Evolutionary conservation across 805 yeast genomes (phyloP).

Genomic region (Priceomyces fermenticarens): DNA sequence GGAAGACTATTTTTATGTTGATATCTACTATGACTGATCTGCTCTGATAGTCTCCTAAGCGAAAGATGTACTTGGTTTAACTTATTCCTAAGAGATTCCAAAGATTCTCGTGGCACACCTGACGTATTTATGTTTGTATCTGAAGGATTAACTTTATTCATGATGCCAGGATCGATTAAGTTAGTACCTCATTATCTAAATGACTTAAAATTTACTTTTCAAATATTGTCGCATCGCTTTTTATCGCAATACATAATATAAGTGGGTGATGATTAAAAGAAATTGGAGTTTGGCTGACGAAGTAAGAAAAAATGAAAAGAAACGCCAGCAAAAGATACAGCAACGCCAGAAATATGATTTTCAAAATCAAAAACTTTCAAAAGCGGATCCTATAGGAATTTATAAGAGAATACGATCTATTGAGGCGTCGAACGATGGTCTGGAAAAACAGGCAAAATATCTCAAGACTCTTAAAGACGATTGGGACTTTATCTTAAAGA

Average conservation of each 20-base stretch:
- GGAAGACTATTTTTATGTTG: conserved; percentile 37
- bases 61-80: conserved; percentile 43
- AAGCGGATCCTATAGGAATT: conserved; percentile 33
- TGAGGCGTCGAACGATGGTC: conserved; percentile 10
- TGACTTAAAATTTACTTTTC: background rate
- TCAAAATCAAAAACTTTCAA: conserved; percentile 20
- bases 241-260: background rate
- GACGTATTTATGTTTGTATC: conserved; percentile 12
- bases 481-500: conserved; percentile 34
- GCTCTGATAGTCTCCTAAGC: conserved; percentile 35
- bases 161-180: background rate
- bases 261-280: conserved; percentile 20
- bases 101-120: conserved; percentile 33
- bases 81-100: conserved; percentile 39
- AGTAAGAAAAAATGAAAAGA: conserved; percentile 32
- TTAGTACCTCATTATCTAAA: background rate
- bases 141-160: too few species aligned
- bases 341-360: conserved; percentile 33
- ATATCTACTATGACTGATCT: conserved; percentile 32
- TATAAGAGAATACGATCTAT: conserved; percentile 31
- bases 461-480: conserved; percentile 33
- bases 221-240: too few species aligned
- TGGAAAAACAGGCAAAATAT: conserved; percentile 17
- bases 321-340: conserved; percentile 33
- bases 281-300: conserved; percentile 37